Percentiles rank a stretch among this genome's conserved stretches.
phyloP scores from a whole-genome alignment of 495 filamentous ascomycete genomes.

The Xylaria acuta region DNA sequence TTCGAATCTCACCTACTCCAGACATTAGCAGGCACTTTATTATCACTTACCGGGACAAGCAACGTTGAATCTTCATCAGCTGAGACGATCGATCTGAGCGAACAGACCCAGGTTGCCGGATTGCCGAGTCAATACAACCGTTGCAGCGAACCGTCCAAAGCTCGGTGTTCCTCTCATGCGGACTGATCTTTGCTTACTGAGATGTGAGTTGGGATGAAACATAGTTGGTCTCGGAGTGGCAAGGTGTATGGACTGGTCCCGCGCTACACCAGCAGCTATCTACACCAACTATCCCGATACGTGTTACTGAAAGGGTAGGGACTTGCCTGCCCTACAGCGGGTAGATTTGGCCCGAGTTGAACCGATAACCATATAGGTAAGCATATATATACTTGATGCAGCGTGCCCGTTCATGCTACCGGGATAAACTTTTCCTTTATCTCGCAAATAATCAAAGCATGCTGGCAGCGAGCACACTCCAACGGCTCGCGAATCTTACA shows the following conservation, averaged over 20 bases:
- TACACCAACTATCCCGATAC: neutral
- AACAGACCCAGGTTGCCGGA: conserved; percentile 12
- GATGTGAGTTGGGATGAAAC: conserved; percentile 15
- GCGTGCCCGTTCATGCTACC: neutral
- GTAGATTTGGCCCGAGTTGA: neutral
- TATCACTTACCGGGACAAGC: conserved; percentile 5
- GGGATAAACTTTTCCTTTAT: neutral
- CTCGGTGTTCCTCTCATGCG: neutral
- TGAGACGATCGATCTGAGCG: conserved; percentile 13
- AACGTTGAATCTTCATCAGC: neutral
- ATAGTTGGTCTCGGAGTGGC: conserved; percentile 6
- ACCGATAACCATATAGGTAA: neutral
- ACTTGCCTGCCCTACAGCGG: neutral
- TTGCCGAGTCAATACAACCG: neutral
- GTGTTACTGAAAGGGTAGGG: neutral
- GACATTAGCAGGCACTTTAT: neutral
- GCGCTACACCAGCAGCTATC: neutral
- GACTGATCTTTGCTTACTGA: neutral
- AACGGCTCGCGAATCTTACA: neutral
- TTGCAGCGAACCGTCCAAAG: conserved; percentile 6
- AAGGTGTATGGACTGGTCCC: neutral
- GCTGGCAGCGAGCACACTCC: neutral
- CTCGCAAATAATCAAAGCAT: neutral
- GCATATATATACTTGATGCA: neutral
- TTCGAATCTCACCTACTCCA: neutral